Evolutionary conservation across 345 rosid species (phyloP).

Genomic region (Cardamine occulta): DNA sequence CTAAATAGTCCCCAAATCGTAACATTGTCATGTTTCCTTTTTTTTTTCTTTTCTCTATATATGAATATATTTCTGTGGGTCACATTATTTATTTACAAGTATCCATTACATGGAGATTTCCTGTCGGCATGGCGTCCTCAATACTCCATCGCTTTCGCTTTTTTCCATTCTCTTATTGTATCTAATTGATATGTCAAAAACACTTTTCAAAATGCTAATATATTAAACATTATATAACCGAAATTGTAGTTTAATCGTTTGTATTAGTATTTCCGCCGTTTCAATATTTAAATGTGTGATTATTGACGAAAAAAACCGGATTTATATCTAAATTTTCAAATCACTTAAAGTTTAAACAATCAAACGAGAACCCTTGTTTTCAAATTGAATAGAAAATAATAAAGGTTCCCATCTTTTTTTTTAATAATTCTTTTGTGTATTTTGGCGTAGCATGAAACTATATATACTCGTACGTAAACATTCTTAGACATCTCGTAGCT

Average conservation of each 20-base stretch:
- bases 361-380: conserved; percentile 13
- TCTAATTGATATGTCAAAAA: conserved; percentile 18
- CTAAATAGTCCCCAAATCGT: conserved; percentile 37
- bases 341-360: not conserved
- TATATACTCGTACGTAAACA: conserved; percentile 33
- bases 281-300: not conserved
- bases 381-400: not conserved
- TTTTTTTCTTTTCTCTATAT: not conserved
- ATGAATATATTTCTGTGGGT: conserved; percentile 8
- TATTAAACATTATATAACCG: not conserved
- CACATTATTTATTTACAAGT: conserved; percentile 28
- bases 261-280: not conserved
- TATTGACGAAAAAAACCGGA: not conserved
- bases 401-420: not conserved
- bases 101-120: conserved; percentile 27
- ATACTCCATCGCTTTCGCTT: conserved; percentile 25
- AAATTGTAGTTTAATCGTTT: not conserved
- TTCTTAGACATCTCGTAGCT: conserved; percentile 28
- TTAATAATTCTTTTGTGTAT: not conserved
- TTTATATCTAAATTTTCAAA: not conserved
- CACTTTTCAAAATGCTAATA: conserved; percentile 2
- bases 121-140: conserved; percentile 39
- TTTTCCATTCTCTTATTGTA: conserved; percentile 5
- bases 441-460: conserved; percentile 28
- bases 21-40: conserved; percentile 22